Percentiles rank a stretch among this genome's conserved stretches.
These are phyloP conservation scores for Aspergillus ellipticus DNA, from an alignment of 495 filamentous ascomycete genomes.

Conservation along the genomic window DNA sequence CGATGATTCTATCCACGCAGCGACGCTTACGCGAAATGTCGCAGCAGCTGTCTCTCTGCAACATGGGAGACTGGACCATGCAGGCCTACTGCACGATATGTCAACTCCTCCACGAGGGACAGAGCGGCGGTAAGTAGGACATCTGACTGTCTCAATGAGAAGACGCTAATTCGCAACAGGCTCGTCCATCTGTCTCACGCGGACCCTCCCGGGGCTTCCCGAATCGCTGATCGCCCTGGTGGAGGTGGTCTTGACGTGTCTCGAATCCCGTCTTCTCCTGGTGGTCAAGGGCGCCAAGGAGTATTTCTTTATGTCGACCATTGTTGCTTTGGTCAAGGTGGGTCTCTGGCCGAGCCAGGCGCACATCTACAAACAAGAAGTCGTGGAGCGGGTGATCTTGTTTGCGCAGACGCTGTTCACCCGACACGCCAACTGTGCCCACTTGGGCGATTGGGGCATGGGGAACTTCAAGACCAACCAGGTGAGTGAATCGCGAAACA, in stretches of 20 bases:
- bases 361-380: conserved; percentile 36
- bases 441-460: conserved; percentile 33
- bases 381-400: conserved; percentile 35
- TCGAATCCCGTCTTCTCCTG: conserved; percentile 33
- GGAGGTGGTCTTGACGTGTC: conserved; percentile 31
- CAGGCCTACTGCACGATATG: conserved; percentile 38
- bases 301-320: conserved; percentile 44
- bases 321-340: conserved; percentile 37
- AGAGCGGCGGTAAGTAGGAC: conserved; percentile 10
- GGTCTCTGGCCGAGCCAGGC: conserved; percentile 38
- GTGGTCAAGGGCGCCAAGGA: conserved; percentile 44
- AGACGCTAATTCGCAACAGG: conserved; percentile 3
- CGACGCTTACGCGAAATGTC: conserved; percentile 33
- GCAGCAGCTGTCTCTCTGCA: conserved; percentile 32
- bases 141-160: background rate
- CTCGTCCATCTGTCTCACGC: conserved; percentile 24
- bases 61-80: conserved; percentile 40
- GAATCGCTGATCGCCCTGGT: conserved; percentile 36
- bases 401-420: conserved; percentile 39
- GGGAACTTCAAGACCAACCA: conserved; percentile 35
- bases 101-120: conserved; percentile 30
- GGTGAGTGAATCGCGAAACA: conserved; percentile 15
- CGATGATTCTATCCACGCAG: conserved; percentile 39
- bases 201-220: conserved; percentile 31
- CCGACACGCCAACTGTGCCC: conserved; percentile 34